Conservation (phyloP, 805 yeast genomes). For the Soucietia sequanensis region DNA sequence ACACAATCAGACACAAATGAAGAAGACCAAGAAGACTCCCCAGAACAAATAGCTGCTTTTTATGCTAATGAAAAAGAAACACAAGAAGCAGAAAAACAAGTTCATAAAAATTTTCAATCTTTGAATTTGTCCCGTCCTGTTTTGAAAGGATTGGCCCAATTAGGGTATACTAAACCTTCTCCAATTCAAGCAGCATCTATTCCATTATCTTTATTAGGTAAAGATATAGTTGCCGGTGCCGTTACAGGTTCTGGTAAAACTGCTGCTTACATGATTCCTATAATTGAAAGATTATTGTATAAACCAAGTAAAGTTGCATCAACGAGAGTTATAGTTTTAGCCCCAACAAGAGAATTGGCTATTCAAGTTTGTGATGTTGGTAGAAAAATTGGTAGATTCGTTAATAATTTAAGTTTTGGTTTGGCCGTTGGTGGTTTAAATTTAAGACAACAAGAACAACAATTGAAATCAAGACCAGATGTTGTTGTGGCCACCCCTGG, state of each 20-base stretch:
- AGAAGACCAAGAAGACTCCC: constrained; percentile 58
- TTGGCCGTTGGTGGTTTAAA: constrained; percentile 98
- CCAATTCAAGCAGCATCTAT: constrained; percentile 93
- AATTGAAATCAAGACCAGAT: constrained; percentile 89
- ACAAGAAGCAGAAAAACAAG: constrained; percentile 42
- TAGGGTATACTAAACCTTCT: constrained; percentile 87
- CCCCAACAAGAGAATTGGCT: constrained; percentile 98
- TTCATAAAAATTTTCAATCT: constrained; percentile 68
- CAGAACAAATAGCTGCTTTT: constrained; percentile 79
- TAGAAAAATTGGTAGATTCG: constrained; percentile 73
- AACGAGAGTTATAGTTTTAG: constrained; percentile 84
- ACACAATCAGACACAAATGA: constrained; percentile 17
- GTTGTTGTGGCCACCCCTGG: constrained; percentile 98
- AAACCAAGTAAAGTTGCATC: constrained; percentile 84
- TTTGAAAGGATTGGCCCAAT: constrained; percentile 72
- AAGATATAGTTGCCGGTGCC: constrained; percentile 98
- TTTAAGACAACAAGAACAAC: constrained; percentile 93
- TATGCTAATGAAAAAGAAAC: constrained; percentile 61
- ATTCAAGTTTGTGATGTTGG: constrained; percentile 96
- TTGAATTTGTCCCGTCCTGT: constrained; percentile 88
- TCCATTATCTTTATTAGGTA: constrained; percentile 90
- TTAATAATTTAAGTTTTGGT: constrained; percentile 78
- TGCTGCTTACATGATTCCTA: constrained; percentile 96
- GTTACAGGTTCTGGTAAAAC: constrained; percentile 99
- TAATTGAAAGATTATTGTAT: constrained; percentile 85